Base-by-base conservation (phyloP, 805 yeast genomes). In the Yamadazyma scolyti region DNA sequence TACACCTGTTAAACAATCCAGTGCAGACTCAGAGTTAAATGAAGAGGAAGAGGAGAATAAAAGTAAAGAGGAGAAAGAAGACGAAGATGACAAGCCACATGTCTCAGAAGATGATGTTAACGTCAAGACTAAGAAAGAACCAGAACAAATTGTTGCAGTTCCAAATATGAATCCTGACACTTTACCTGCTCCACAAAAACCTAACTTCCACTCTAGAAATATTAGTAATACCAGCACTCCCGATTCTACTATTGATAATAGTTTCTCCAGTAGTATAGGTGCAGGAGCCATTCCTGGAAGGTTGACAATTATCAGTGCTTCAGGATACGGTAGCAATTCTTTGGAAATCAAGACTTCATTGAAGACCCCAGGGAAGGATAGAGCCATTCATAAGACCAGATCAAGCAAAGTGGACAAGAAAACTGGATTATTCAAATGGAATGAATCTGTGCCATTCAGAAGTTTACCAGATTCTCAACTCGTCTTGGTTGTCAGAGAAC, bases 301-400 rank as follows among this genome's bases (percentile, higher is more conserved):
- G 34, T 46, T 79, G 25, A 67, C 71, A 2, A 54, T 82, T 28
- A 54, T 77, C 17, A 58, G 72, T 2, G 77, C 75, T 4, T 44
- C 56, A 8, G 71, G 73, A 11, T 50, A 71, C 25, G 61, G 66
- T 10, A 49, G 54, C 13, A 60, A 33, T 7, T 34, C 44, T 7
- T 40, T 71, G 33, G 81, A 74, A 40, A 70, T 85, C 26, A 80
- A 74, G 48, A 75, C 75, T 3, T 50, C 70, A 0, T 52, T 77
- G 40, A 68, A 74, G 22, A 65, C 61, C 14, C 56, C 62, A 7
- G 61, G 65, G 15, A 69, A 61, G 41, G 66, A 63, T 30, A 81
- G 75, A 48, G 82, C 73, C 26, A 48, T 90, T 22, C 73, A 67
- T 61, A 81, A 77, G 52, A 80, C 96, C 1, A 76, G 78, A 54